Evolutionary conservation across 495 filamentous ascomycete genomes (phyloP), one percentile per base, ranked within the genome.

Genomic region (Annulohypoxylon nitens): DNA sequence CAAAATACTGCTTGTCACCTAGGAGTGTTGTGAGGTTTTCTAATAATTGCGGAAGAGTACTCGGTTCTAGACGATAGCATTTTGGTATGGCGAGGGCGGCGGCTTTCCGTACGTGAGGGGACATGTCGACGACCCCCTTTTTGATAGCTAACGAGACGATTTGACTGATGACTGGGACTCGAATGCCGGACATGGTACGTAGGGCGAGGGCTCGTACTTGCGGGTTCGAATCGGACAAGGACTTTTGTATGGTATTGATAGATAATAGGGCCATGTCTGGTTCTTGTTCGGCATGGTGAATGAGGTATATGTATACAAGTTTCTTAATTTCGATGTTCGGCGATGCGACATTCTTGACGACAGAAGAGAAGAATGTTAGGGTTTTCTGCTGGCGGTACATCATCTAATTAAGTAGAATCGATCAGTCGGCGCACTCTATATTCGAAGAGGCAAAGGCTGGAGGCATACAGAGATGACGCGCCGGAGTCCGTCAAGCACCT

Each of bases 221-320:
- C 5, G 95, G 93, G 78, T 93, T 97, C 61, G 90, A 85, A 81
- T 98, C 96, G 12, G 94, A 96, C 45, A 99, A 88, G 23, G 95
- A 95, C 80, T 97, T 98, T 78, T 98, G 96, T 73, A 99, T 98
- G 11, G 95, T 95, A 81, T 99, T 99, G 85, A 99, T 98, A 45
- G 95, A 97, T 18, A 99, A 86, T 9, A 99, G 87, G 53, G 97
- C 95, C 33, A 97, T 91, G 80, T 99, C 96, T 39, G 95, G 96
- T 73, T 97, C 95, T 47, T 92, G 88, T 78, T 98, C 96, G 76
- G 96, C 95, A 88, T 98, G 93, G 77, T 94, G 92, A 68, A 98
- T 90, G 66, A 99, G 90, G 80, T 97, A 98, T 78, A 97, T 97
- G 85, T 98, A 98, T 64, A 99, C 96, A 53, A 99, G 88, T 78